Base-by-base conservation (phyloP, 2,329 filamentous ascomycete genomes). In the Alternaria sp. region DNA sequence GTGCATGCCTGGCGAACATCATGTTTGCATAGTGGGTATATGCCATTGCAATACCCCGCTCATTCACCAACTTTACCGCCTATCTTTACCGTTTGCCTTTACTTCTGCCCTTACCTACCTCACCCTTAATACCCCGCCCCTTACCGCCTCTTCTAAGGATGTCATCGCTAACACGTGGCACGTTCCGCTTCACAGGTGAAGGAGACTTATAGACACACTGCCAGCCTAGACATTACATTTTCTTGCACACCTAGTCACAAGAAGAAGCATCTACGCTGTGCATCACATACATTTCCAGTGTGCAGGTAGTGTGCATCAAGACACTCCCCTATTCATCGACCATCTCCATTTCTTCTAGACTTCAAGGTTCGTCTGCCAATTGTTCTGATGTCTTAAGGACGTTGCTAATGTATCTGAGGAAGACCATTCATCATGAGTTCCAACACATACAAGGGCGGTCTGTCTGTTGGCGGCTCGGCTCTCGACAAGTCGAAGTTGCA, bases 401-500 rank as follows among this genome's bases (percentile, higher is more conserved):
- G 22, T 34, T 10, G 27, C 66, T 73, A 54, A 71, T 45, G 9
- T 27, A 14, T 10, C 30, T 44, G 51, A 56, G 46, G 57, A 18
- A 48, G 55, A 54, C 36, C 22, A 25, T 43, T 36, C 62, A 70
- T 65, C 5, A 78, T 77, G 74, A 71, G 65, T 38, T 62, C 70
- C 12, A 67, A 64, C 20, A 51, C 63, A 11, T 77, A 70, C 60
- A 78, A 77, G 58, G 66, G 69, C 57, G 67, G 67, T 38, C 57
- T 78, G 41, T 66, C 75, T 8, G 72, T 74, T 44, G 67, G 69
- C 36, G 70, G 71, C 16, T 66, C 71, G n/a, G 66, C 70, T 1
- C 69, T 74, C 14, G 92, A 94, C 52, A 95, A 93, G 77, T 84
- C 90, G 51, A 91, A 92, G 72, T 77, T 83, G 34, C 82, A 83